phyloP scores from a whole-genome alignment of 192 early-diverging fungal species.

The Pecoramyces ruminantium region DNA sequence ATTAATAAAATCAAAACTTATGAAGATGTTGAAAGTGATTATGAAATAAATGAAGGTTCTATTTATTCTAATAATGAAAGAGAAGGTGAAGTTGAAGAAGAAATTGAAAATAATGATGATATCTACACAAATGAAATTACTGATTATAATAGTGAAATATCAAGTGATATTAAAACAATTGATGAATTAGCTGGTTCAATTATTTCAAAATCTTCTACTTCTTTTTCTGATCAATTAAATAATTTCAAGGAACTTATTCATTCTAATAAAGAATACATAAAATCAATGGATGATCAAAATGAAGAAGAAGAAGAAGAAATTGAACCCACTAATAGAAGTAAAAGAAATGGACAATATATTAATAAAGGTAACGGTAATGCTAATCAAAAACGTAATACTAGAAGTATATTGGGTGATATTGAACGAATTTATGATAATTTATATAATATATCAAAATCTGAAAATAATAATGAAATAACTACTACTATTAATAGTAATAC shows the following conservation, averaged over 20 bases:
- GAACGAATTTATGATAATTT: background rate
- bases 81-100: background rate
- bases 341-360: background rate
- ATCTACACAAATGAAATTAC: background rate
- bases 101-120: background rate
- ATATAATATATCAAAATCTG: no score
- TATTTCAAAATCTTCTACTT: background rate
- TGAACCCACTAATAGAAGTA: background rate
- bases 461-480: no score
- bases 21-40: background rate
- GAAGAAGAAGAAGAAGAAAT: slow-evolving; percentile 3
- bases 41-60: no score
- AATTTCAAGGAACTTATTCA: background rate
- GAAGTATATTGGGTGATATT: background rate
- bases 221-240: background rate
- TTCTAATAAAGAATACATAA: background rate
- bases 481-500: no score
- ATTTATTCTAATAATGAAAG: background rate
- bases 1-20: background rate
- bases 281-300: background rate
- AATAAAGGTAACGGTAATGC: background rate
- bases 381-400: background rate
- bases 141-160: background rate
- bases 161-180: background rate
- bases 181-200: background rate